A percentile compares a stretch with the other conserved stretches of the same genome.
Evolutionary conservation across 2,329 filamentous ascomycete genomes (phyloP).

Genomic region (Venturia pyrina): DNA sequence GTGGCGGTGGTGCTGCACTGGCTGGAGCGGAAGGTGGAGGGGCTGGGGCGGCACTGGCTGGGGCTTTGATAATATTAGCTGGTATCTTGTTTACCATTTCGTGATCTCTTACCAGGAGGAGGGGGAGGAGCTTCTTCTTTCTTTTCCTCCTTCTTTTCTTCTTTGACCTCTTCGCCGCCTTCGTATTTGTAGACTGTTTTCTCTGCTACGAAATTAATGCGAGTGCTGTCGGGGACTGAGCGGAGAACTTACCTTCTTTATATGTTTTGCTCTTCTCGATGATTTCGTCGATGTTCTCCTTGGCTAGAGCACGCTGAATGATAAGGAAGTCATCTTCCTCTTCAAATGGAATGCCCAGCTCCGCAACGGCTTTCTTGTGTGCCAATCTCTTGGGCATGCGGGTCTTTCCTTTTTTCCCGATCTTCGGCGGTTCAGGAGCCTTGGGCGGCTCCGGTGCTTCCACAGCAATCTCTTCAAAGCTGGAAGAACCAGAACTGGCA

Average conservation of each 20-base stretch:
- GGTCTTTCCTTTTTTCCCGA: constrained; percentile 67
- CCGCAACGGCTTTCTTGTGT: constrained; percentile 68
- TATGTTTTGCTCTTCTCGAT: constrained; percentile 75
- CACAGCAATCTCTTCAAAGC: constrained; percentile 24
- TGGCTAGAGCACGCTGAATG: constrained; percentile 73
- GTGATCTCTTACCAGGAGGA: background rate
- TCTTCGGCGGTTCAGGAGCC: constrained; percentile 20
- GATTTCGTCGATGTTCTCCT: constrained; percentile 84
- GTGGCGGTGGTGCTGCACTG: constrained; percentile 13
- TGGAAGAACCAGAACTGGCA: constrained; percentile 30
- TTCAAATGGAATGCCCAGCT: constrained; percentile 76
- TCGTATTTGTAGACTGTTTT: constrained; percentile 21
- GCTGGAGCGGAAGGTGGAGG: constrained; percentile 8
- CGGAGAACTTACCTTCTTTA: constrained; percentile 13
- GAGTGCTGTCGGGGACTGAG: constrained; percentile 28
- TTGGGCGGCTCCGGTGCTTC: constrained; percentile 7
- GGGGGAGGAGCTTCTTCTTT: constrained; percentile 17
- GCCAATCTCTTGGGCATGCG: constrained; percentile 74
- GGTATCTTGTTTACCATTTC: background rate
- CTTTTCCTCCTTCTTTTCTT: constrained; percentile 20
- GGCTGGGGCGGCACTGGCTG: background rate
- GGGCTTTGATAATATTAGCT: background rate
- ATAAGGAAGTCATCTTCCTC: constrained; percentile 73
- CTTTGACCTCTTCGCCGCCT: constrained; percentile 28
- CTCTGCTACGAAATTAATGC: constrained; percentile 16